phyloP scores from a whole-genome alignment of 1,139 yeast species.

The Debaryomycetaceae sp. region DNA sequence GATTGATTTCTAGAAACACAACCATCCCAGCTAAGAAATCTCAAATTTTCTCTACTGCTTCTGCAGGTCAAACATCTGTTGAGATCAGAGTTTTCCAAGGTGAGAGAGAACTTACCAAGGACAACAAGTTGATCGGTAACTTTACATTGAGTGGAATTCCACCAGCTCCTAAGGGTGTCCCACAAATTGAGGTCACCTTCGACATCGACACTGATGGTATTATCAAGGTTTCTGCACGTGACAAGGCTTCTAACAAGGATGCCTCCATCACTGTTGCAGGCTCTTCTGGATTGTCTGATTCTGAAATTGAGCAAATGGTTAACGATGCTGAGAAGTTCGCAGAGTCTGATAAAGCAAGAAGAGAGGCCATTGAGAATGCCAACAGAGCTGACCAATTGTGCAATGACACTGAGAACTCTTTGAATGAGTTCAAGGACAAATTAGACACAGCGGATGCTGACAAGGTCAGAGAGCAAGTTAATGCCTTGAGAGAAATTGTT shows the following conservation, averaged over 20 bases:
- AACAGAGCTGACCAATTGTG: constrained; percentile 97
- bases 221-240: constrained; percentile 97
- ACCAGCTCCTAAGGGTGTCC: constrained; percentile 99
- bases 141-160: constrained; percentile 94
- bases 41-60: constrained; percentile 97
- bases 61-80: constrained; percentile 98
- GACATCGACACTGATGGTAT: constrained; percentile 99
- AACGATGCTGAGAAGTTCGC: constrained; percentile 97
- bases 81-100: constrained; percentile 99
- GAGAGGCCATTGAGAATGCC: constrained; percentile 90
- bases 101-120: constrained; percentile 98
- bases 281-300: constrained; percentile 92
- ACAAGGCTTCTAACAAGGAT: constrained; percentile 97
- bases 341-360: constrained; percentile 93
- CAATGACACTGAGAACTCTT: constrained; percentile 92
- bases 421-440: constrained; percentile 93
- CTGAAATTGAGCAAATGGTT: constrained; percentile 98
- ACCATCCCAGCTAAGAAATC: constrained; percentile 97
- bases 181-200: constrained; percentile 96
- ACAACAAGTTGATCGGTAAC: constrained; percentile 98
- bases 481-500: constrained; percentile 81
- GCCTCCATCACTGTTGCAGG: constrained; percentile 99
- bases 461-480: constrained; percentile 74
- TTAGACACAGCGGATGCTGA: constrained; percentile 84
- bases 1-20: constrained; percentile 96